A percentile compares a stretch with the other conserved stretches of the same genome.
phyloP scores from a whole-genome alignment of 2,329 filamentous ascomycete species.

The Neopestalotiopsis clavispora region DNA sequence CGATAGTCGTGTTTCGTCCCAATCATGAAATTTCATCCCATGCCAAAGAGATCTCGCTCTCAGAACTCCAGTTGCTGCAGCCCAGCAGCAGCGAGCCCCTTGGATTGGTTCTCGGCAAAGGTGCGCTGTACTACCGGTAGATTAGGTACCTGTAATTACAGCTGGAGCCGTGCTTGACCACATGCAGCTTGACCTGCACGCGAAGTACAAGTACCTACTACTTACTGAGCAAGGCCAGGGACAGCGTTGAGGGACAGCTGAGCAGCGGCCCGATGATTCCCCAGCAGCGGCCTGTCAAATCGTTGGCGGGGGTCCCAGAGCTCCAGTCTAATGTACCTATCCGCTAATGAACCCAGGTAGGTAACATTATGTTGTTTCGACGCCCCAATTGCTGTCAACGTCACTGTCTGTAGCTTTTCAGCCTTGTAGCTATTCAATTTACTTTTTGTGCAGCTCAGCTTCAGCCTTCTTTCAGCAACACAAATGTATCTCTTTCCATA shows the following conservation, averaged over 20 bases:
- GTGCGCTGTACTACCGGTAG: neutral
- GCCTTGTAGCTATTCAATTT: conserved; percentile 10
- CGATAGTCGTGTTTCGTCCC: neutral
- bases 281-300: neutral
- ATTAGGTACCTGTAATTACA: neutral
- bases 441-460: neutral
- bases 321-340: neutral
- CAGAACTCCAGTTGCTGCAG: neutral
- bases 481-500: neutral
- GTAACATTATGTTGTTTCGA: neutral
- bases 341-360: neutral
- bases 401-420: conserved; percentile 6
- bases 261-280: neutral
- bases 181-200: neutral
- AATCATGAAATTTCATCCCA: conserved; percentile 3
- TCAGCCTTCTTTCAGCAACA: conserved; percentile 11
- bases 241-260: neutral
- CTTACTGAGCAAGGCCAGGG: neutral
- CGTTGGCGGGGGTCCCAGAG: neutral
- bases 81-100: neutral
- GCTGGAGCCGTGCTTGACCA: neutral
- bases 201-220: neutral
- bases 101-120: conserved; percentile 1
- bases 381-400: neutral
- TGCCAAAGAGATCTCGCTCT: conserved; percentile 1